Base-by-base conservation (phyloP, 2,329 filamentous ascomycete species). In the Talaromyces amestolkiae region DNA sequence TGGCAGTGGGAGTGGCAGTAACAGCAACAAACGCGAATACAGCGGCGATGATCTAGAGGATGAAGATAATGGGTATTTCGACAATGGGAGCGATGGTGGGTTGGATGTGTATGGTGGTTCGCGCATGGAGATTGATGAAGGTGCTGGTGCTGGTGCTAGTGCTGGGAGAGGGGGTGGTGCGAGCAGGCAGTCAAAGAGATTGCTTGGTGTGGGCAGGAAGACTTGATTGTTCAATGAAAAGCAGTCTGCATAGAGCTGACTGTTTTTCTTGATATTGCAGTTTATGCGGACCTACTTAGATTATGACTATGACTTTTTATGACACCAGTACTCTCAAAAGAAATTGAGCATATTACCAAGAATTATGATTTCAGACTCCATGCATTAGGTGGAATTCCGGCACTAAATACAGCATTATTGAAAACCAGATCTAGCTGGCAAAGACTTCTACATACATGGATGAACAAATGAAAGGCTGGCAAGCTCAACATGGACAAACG, bases 121-220 rank as follows among this genome's bases (percentile, higher is more conserved):
- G 3, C 70, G 73, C 27, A 80, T 79, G 78, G 79, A 77, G 71
- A 76, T 78, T 62, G 78, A 80, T 66, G 76, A 78, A 64, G 72
- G 72, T 1, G 64, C 71, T 43, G 72, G 72, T 1, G 64, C 71
- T 43, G 43, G 60, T 66, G 7, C 45, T 49, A 39, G 10, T 15
- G 49, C 59, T 27, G 47, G n/a, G 19, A 37, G 62, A 37, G 49
- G 65, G 35, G 19, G 65, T 51, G 66, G 67, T 61, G 58, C 59
- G 37, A 65, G 67, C 19, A 73, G 75, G 65, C 74, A 75, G 68
- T 73, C 71, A 3, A 80, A 79, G 66, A 71, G 78, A 53, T 67
- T 79, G 56, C 69, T 79, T 61, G 69, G 68, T 33, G 66, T 70
- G 35, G 76, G 76, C 33, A 75, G 74, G 66, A 77, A 76, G 63